Percentiles rank a stretch among this genome's conserved stretches.
phyloP scores from a whole-genome alignment of 805 yeast species.

The Candida alai region DNA sequence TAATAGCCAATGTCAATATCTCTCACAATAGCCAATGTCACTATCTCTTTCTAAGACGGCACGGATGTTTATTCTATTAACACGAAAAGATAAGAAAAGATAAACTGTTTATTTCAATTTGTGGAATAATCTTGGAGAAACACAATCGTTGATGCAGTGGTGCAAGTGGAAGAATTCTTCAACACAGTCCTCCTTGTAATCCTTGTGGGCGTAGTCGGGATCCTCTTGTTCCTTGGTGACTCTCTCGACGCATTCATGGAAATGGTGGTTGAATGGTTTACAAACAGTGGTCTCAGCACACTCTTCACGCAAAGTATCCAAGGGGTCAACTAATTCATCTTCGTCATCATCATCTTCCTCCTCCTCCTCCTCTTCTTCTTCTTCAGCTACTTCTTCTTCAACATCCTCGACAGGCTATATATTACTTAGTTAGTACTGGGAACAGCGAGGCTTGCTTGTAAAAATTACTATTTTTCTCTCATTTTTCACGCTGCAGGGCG shows the following conservation, averaged over 20 bases:
- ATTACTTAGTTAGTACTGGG: no score
- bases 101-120: conserved; percentile 83
- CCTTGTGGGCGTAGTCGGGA: conserved; percentile 73
- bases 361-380: conserved; percentile 46
- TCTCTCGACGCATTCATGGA: conserved; percentile 92
- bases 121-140: conserved; percentile 84
- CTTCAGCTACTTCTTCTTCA: conserved; percentile 15
- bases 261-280: conserved; percentile 78
- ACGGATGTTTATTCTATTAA: no score
- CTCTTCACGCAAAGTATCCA: conserved; percentile 43
- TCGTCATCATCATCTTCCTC: conserved; percentile 67
- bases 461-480: no score
- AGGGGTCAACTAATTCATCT: conserved; percentile 55
- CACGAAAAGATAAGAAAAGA: no score
- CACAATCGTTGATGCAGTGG: conserved; percentile 89
- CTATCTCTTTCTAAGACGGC: no score
- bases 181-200: conserved; percentile 93
- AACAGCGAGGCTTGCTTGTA: no score
- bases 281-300: conserved; percentile 68
- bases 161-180: conserved; percentile 97
- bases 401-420: conserved; percentile 23
- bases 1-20: no score
- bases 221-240: conserved; percentile 85
- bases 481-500: no score
- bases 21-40: no score